These are phyloP conservation scores for Psilocybe cubensis DNA, from an alignment of 768 basidiomycete species.

Conservation along the genomic window DNA sequence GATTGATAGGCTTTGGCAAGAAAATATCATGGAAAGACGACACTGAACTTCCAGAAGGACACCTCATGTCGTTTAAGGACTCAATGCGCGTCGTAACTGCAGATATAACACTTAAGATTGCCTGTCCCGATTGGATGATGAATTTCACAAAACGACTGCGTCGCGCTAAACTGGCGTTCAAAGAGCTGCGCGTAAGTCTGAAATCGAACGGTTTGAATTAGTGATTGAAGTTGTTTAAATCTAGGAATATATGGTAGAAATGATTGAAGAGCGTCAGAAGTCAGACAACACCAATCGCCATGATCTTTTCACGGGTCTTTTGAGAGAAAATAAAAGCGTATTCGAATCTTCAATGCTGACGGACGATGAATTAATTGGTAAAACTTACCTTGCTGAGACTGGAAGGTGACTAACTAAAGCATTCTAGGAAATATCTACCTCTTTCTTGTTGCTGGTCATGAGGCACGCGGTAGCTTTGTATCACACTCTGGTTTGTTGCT, in stretches of 20 bases:
- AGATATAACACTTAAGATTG: slow-evolving; percentile 37
- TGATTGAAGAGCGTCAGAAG: slow-evolving; percentile 48
- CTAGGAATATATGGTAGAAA: slow-evolving; percentile 48
- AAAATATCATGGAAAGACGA: slow-evolving; percentile 48
- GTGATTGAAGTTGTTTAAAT: background rate
- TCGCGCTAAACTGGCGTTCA: background rate
- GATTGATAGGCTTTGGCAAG: slow-evolving; percentile 44
- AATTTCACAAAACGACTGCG: slow-evolving; percentile 27
- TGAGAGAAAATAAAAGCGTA: slow-evolving; percentile 52
- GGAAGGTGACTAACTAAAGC: background rate
- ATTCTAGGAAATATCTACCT: slow-evolving; percentile 45
- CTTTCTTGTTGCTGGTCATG: slow-evolving; percentile 62
- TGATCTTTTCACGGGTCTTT: slow-evolving; percentile 55
- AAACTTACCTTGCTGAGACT: background rate
- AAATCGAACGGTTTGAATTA: background rate
- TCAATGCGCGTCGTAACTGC: slow-evolving; percentile 41
- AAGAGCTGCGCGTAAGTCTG: slow-evolving; percentile 34
- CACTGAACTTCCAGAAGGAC: slow-evolving; percentile 36
- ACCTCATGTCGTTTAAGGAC: slow-evolving; percentile 47
- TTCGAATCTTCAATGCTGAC: slow-evolving; percentile 34
- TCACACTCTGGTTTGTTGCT: slow-evolving; percentile 38
- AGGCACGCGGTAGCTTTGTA: slow-evolving; percentile 43
- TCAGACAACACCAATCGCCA: slow-evolving; percentile 40
- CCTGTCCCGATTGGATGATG: slow-evolving; percentile 42
- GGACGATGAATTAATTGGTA: slow-evolving; percentile 47